Base-by-base conservation (phyloP, 495 filamentous ascomycete species). In the Podospora appendiculata region DNA sequence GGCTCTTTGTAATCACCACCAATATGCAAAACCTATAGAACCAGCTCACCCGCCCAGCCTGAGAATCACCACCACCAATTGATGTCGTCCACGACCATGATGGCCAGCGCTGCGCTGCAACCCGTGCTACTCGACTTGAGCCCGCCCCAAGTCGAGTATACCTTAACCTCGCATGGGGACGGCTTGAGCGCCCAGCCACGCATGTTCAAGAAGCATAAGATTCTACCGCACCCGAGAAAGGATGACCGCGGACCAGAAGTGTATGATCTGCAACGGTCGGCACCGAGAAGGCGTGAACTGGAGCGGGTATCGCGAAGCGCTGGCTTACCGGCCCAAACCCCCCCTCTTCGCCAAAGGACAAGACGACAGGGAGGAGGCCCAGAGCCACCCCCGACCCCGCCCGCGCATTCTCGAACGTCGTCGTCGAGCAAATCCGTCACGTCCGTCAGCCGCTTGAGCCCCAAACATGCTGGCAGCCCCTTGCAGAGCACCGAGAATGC, bases 131-230 rank as follows among this genome's bases (percentile, higher is more conserved):
- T 55, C 53, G 52, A 50, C 38, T 59, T 61, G 60, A 51, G 52
- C 45, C 18, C 54, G 16, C 50, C 67, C 50, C 56, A 58, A 44
- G 55, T 52, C 45, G 51, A 58, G 5, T 55, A 51, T 47, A 53
- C 51, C 18, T 38, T 62, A 10, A 52, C 50, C 33, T 41, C 41
- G 46, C 50, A 52, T 13, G 16, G 48, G 47, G 56, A 58, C 33
- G 41, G 56, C 45, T 32, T 52, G 11, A 52, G 39, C 13, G 53
- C 34, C 48, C 64, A 57, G 18, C 71, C 61, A 61, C 65, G 59
- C 38, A 69, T 72, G 49, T 73, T 81, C 60, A 81, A 72, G 63
- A 79, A 70, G 57, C 78, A 80, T 59, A 79, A 79, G 60, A 62
- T 68, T 18, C 67, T 81, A 18, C 78, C 78, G 35, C 76, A 72